Base-by-base conservation (phyloP, 1,139 yeast genomes). In the Sugiyamaella neomexicana region DNA sequence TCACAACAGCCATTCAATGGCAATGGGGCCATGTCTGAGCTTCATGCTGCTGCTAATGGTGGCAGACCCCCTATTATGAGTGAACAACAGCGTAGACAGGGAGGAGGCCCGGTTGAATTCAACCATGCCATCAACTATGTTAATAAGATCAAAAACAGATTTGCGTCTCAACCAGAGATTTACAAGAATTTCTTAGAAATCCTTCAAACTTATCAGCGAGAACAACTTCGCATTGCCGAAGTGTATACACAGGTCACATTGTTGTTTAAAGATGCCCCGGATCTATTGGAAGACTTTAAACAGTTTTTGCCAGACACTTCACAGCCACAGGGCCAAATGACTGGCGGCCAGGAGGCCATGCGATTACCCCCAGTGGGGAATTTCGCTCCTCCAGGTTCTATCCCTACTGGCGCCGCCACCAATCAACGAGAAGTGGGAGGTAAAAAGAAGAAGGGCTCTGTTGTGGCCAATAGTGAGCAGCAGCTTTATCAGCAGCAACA, bases 51-150 rank as follows among this genome's bases (percentile, higher is more conserved):
- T 47, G 72, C 77, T 38, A 68, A 69, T 57, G 68, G 71, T 36
- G 63, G 65, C 16, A 60, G 60, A 8, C 61, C 65, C 8, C 59
- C 60, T 1, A 38, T 52, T 50, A 54, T 48, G 57, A 56, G 39
- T 13, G 65, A 58, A 37, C 64, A 54, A 20, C 65, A 53, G 16
- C 60, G 60, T 52, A 65, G 59, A 57, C 69, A 62, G 62, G 86
- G 89, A 15, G 86, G 89, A 13, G 93, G 95, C 2, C 97, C 96
- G 55, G 93, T 90, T 9, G 98, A 93, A 73, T 91, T 93, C 75
- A 91, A 93, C 68, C 98, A 93, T 71, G 99, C 99, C 31, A 93
- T 93, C 60, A 86, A 88, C 60, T 93, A 93, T 68, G 99, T 93
- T 56, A 93, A 93, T 75, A 90, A 91, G 71, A 93, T 93, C 66